A percentile compares a stretch with the other conserved stretches of the same genome.
These are phyloP conservation scores for Tetracentron sinense DNA, from an alignment of 164 flowering plant genomes.

Conservation along the genomic window DNA sequence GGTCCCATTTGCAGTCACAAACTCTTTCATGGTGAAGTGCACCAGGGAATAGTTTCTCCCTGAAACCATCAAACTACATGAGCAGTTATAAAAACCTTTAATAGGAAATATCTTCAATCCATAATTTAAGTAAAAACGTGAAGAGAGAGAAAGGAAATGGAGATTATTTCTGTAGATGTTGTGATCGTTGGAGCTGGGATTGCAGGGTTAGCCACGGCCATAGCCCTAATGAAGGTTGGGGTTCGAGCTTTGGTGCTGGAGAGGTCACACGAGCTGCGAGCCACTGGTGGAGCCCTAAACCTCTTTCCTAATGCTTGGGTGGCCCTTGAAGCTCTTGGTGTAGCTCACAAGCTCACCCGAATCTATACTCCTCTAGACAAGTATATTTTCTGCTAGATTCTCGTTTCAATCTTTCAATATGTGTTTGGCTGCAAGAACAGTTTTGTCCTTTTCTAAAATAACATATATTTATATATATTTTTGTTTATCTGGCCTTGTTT, in stretches of 20 bases:
- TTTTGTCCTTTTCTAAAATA: no score
- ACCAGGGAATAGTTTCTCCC: no score
- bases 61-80: no score
- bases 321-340: constrained; percentile 2
- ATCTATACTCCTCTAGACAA: not conserved
- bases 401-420: no score
- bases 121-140: no score
- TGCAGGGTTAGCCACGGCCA: not conserved
- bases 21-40: no score
- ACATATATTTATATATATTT: no score
- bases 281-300: not conserved
- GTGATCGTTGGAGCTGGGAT: not conserved
- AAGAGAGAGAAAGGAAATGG: not conserved
- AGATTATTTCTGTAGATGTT: not conserved
- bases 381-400: no score
- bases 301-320: constrained; percentile 1
- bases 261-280: not conserved
- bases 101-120: no score
- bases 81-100: no score
- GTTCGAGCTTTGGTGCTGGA: constrained; percentile 2
- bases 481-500: not conserved
- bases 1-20: no score
- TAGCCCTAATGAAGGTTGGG: not conserved
- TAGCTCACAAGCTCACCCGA: not conserved
- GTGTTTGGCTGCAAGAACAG: no score